Evolutionary conservation across 306 rosid species (phyloP).

Genomic region (Canavalia gladiata): DNA sequence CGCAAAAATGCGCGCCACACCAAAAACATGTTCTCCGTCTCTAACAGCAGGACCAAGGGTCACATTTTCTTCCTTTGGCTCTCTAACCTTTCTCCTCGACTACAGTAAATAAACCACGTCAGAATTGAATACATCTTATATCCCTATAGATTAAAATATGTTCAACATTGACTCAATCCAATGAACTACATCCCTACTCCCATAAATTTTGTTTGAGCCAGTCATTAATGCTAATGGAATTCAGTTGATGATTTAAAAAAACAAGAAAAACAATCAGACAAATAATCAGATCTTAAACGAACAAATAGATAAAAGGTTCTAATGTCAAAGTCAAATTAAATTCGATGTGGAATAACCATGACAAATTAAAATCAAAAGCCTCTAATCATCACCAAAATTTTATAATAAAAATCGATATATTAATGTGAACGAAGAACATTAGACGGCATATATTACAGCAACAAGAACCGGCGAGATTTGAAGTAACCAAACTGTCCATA

Average conservation of each 20-base stretch:
- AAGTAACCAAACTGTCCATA: not conserved
- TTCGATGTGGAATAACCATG: not conserved
- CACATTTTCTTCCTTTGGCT: slow-evolving; percentile 91
- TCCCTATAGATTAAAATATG: too few species aligned
- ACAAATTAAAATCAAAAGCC: not conserved
- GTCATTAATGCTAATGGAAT: too few species aligned
- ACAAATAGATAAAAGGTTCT: not conserved
- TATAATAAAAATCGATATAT: not conserved
- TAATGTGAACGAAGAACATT: not conserved
- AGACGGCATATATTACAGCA: not conserved
- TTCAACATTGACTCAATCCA: too few species aligned
- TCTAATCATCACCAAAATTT: not conserved
- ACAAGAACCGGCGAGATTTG: not conserved
- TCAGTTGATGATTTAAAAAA: too few species aligned
- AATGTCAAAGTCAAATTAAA: not conserved
- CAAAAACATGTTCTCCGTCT: slow-evolving; percentile 87
- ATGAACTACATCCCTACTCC: too few species aligned
- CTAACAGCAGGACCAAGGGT: slow-evolving; percentile 88
- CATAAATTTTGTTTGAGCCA: too few species aligned
- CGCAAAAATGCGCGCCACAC: slow-evolving; percentile 85
- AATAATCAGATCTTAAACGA: not conserved
- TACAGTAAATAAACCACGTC: not conserved
- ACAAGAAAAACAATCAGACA: too few species aligned
- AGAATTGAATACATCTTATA: too few species aligned
- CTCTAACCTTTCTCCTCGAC: slow-evolving; percentile 70